Base-by-base conservation (phyloP, 2,329 filamentous ascomycete species). In the Dactylellina cionopaga region DNA sequence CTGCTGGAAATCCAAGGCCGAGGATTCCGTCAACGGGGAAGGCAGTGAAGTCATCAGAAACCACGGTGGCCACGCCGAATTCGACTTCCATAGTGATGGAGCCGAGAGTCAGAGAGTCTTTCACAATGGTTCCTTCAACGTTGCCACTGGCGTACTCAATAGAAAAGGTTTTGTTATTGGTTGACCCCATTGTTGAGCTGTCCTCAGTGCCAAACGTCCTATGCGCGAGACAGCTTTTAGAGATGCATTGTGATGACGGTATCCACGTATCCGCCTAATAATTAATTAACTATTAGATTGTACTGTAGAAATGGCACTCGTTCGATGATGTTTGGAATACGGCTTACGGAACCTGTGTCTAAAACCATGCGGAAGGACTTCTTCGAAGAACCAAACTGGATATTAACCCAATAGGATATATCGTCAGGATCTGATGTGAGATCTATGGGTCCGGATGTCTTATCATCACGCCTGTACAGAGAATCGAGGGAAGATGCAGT, bases 1-100 rank as follows among this genome's bases (percentile, higher is more conserved):
- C 85, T 9, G 83, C 82, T 72, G 85, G 85, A 76, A 89, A 88
- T 13, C 90, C 90, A 22, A 96, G 81, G 2, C 92, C 92, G 1
- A 96, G 82, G 51, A 96, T 96, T 22, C 92, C 92, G 79, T 96
- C 92, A 80, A 96, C 92, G 1, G 91, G 90, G 76, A 94, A 96
- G 56, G 86, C 85, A 25, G 83, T 81, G 79, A 96, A 96, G 74
- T 95, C 88, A 55, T 87, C 81, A 0, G 91, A 92, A 1, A 90
- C 90, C 22, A 85, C 85, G 31, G 85, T 86, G 19, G 90, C 91
- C 69, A 93, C 81, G 3, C 92, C 92, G 77, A 96, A 91, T 2
- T 86, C 83, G 76, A 92, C 84, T 11, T 59, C 44, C 1, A 84
- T 79, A 41, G 83, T 85, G 74, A 93, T 83, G 13, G 86, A 87